phyloP scores from a whole-genome alignment of 208 protist genomes.

The Zelonia costaricensis region DNA sequence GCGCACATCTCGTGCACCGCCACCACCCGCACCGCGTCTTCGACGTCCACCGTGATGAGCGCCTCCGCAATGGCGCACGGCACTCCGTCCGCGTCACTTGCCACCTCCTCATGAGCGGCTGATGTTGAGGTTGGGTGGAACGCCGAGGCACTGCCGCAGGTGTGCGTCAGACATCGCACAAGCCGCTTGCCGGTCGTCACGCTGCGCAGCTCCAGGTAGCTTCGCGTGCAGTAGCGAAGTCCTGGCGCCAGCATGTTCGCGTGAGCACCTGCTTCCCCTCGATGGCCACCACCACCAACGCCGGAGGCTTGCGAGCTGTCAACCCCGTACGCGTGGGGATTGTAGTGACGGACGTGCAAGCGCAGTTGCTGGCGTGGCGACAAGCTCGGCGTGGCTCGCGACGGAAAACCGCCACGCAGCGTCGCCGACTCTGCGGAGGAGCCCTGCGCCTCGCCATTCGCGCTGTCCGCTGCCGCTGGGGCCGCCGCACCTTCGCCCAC shows the following conservation, averaged over 20 bases:
- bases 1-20: constrained; percentile 4
- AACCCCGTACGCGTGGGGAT: constrained; percentile 14
- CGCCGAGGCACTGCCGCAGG: neutral
- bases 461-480: neutral
- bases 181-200: neutral
- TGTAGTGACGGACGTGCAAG: constrained; percentile 8
- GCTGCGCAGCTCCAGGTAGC: constrained; percentile 4
- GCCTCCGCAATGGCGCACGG: neutral
- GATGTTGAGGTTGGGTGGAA: too few species aligned
- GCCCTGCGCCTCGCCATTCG: too few species aligned
- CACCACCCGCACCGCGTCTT: constrained; percentile 8
- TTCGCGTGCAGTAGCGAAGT: constrained; percentile 4
- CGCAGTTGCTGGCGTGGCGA: neutral
- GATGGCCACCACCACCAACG: too few species aligned
- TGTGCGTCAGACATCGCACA: neutral
- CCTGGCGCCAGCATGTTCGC: constrained; percentile 3
- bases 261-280: neutral
- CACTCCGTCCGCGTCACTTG: too few species aligned
- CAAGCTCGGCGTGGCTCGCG: neutral
- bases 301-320: too few species aligned
- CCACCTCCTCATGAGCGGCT: too few species aligned
- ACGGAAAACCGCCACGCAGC: neutral
- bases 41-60: neutral
- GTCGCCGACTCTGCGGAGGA: too few species aligned
- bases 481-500: neutral